Conservation (phyloP, 140 eudicot species). For the Oenanthe javanica region DNA sequence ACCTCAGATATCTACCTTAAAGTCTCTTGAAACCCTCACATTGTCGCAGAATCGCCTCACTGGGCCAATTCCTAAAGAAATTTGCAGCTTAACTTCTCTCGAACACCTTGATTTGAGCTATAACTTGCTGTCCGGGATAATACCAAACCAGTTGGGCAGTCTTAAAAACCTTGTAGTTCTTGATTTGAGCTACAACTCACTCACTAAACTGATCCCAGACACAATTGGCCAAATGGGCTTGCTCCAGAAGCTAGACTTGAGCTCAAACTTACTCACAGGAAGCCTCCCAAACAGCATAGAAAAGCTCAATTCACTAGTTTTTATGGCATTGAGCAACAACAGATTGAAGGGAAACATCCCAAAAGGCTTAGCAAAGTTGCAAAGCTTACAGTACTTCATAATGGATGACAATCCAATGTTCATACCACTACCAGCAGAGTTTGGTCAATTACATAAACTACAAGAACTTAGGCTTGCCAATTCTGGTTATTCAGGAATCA, state of each 20-base stretch:
- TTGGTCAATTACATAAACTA: conserved; percentile 41
- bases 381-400: conserved; percentile 47
- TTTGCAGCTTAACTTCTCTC: conserved; percentile 34
- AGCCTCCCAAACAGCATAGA: conserved; percentile 34
- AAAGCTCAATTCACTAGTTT: conserved; percentile 40
- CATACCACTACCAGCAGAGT: background rate
- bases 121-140: conserved; percentile 39
- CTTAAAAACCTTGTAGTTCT: conserved; percentile 45
- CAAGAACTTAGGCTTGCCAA: conserved; percentile 66
- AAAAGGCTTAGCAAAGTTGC: conserved; percentile 30
- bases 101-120: conserved; percentile 66
- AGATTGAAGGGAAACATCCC: conserved; percentile 42
- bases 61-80: conserved; percentile 40
- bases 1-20: conserved; percentile 39
- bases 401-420: conserved; percentile 78
- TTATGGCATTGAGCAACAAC: conserved; percentile 61
- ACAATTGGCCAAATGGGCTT: conserved; percentile 44
- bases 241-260: conserved; percentile 72
- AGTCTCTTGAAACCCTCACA: conserved; percentile 64
- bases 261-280: conserved; percentile 59
- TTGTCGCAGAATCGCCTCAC: conserved; percentile 51
- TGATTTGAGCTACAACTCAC: conserved; percentile 64
- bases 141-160: conserved; percentile 37
- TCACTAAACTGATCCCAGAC: conserved; percentile 34
- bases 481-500: conserved; percentile 55